Evolutionary conservation across 169 alveolate genomes (phyloP).

Genomic region (Cryptosporidium parvum): DNA sequence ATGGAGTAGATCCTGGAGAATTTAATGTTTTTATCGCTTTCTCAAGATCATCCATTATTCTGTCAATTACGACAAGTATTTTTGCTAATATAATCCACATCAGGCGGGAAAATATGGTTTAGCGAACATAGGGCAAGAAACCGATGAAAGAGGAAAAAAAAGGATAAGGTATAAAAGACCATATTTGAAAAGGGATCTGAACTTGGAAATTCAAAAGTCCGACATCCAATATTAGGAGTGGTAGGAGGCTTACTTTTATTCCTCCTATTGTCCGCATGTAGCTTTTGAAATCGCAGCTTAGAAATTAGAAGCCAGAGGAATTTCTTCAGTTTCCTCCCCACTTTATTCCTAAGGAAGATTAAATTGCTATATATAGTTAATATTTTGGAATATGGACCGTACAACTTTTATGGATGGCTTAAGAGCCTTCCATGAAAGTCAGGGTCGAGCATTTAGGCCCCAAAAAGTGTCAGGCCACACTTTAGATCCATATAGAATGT

Average conservation of each 20-base stretch:
- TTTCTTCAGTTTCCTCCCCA: conserved; percentile 8
- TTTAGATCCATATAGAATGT: conserved; percentile 63
- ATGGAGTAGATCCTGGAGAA: conserved; percentile 57
- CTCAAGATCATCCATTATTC: conserved; percentile 73
- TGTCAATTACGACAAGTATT: conserved; percentile 41
- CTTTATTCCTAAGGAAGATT: neutral
- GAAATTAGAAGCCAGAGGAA: neutral
- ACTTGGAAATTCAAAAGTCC: neutral
- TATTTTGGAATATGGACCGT: conserved; percentile 31
- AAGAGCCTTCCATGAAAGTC: conserved; percentile 75
- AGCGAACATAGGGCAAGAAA: neutral
- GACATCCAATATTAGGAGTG: neutral
- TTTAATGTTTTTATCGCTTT: conserved; percentile 57
- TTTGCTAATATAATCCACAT: conserved; percentile 3
- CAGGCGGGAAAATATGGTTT: conserved; percentile 20
- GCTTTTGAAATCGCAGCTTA: neutral
- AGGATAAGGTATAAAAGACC: neutral
- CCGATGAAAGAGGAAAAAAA: conserved; percentile 1
- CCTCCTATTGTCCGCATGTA: conserved; percentile 1
- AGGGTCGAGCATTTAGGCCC: conserved; percentile 74
- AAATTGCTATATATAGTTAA: neutral
- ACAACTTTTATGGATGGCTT: conserved; percentile 73
- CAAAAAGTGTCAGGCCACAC: conserved; percentile 65
- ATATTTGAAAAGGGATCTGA: neutral
- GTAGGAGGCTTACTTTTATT: neutral